Conservation (phyloP, 1,284 basidiomycete genomes). For the Cystobasidium slooffiae region DNA sequence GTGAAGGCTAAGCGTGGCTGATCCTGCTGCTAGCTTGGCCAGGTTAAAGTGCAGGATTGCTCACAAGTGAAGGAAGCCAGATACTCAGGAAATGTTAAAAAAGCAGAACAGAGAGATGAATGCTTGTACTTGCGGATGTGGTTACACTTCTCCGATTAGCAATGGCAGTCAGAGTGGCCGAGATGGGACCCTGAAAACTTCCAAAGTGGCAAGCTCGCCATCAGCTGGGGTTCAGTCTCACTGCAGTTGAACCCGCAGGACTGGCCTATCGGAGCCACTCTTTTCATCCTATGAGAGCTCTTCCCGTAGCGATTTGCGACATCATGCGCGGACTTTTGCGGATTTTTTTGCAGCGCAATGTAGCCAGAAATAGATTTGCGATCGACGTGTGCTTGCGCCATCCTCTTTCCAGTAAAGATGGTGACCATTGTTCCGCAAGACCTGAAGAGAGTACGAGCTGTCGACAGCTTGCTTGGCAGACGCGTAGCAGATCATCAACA, state of each 20-base stretch:
- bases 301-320: neutral
- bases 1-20: too few species aligned
- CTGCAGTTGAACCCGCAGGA: slow-evolving; percentile 8
- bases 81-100: neutral
- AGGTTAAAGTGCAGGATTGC: neutral
- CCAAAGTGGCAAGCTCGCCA: slow-evolving; percentile 2
- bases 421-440: too few species aligned
- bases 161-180: too few species aligned
- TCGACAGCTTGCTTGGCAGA: neutral
- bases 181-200: neutral
- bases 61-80: neutral
- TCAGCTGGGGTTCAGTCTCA: neutral
- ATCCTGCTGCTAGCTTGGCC: neutral
- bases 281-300: slow-evolving; percentile 8
- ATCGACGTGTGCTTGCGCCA: slow-evolving; percentile 3
- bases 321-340: neutral
- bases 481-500: slow-evolving; percentile 1
- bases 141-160: too few species aligned
- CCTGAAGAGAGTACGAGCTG: too few species aligned
- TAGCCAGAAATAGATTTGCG: slow-evolving; percentile 10
- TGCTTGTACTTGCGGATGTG: neutral
- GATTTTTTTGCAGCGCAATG: slow-evolving; percentile 2
- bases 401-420: neutral
- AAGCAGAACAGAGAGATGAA: neutral
- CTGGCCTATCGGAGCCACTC: neutral